phyloP scores from a whole-genome alignment of 441 rosid species.

The Rhodomyrtus psidioides region DNA sequence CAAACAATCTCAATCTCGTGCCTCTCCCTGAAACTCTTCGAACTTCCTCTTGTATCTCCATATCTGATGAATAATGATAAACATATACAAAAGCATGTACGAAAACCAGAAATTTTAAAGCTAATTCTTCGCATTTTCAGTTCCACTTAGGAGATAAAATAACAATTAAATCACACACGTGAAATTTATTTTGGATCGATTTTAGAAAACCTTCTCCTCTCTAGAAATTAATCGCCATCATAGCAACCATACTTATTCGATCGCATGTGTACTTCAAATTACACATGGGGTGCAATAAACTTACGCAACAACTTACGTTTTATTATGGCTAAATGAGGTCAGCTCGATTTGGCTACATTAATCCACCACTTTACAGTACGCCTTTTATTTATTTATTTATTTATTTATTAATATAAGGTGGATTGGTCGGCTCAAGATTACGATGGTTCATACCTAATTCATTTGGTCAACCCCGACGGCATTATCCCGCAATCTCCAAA shows the following conservation, averaged over 20 bases:
- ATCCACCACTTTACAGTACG: not conserved
- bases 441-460: not conserved
- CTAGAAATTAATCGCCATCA: no score
- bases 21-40: not conserved
- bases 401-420: not conserved
- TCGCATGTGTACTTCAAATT: no score
- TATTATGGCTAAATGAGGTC: not conserved
- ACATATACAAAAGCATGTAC: not conserved
- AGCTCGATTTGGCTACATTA: not conserved
- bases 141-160: not conserved
- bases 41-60: not conserved
- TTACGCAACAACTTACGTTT: no score
- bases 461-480: not conserved
- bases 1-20: not conserved
- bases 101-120: not conserved
- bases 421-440: not conserved
- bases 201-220: no score
- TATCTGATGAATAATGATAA: not conserved
- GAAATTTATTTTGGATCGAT: no score
- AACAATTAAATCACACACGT: no score
- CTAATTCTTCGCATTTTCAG: not conserved
- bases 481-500: not conserved
- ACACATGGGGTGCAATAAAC: no score
- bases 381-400: not conserved
- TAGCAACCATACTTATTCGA: no score